Evolutionary conservation across 345 rosid species (phyloP).

Genomic region (Mercurialis annua): DNA sequence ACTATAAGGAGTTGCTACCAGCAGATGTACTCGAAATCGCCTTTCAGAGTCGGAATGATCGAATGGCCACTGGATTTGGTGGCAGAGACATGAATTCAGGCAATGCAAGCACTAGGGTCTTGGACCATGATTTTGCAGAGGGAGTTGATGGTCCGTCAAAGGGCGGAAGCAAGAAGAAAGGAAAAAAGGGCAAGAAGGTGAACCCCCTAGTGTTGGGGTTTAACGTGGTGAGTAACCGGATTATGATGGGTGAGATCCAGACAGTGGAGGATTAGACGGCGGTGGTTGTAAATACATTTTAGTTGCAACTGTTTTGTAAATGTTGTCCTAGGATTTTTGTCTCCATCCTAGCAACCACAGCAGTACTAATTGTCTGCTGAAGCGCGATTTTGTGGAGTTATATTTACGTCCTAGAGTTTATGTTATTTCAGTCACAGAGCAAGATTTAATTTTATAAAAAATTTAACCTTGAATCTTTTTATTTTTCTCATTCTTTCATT

Average conservation of each 20-base stretch:
- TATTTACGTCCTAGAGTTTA: constrained; percentile 10
- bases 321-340: constrained; percentile 26
- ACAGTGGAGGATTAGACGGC: constrained; percentile 59
- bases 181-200: constrained; percentile 89
- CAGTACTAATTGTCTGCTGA: constrained; percentile 41
- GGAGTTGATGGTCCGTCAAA: constrained; percentile 48
- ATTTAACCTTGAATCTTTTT: neutral
- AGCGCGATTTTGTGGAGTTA: constrained; percentile 45
- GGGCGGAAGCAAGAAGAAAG: constrained; percentile 76
- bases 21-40: constrained; percentile 89
- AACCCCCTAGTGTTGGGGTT: constrained; percentile 79
- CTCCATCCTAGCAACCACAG: constrained; percentile 28
- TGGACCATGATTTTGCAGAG: constrained; percentile 9
- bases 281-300: constrained; percentile 46
- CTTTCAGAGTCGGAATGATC: constrained; percentile 52
- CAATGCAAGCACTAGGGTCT: constrained; percentile 21
- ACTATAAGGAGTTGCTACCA: constrained; percentile 79
- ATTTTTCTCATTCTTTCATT: neutral
- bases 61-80: constrained; percentile 36
- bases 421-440: neutral
- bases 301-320: constrained; percentile 31
- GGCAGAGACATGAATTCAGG: constrained; percentile 42
- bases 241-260: constrained; percentile 99
- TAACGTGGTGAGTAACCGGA: constrained; percentile 92
- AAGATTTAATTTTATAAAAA: neutral